Base-by-base conservation (phyloP, 2,329 filamentous ascomycete genomes). In the Aspergillus caelatus region DNA sequence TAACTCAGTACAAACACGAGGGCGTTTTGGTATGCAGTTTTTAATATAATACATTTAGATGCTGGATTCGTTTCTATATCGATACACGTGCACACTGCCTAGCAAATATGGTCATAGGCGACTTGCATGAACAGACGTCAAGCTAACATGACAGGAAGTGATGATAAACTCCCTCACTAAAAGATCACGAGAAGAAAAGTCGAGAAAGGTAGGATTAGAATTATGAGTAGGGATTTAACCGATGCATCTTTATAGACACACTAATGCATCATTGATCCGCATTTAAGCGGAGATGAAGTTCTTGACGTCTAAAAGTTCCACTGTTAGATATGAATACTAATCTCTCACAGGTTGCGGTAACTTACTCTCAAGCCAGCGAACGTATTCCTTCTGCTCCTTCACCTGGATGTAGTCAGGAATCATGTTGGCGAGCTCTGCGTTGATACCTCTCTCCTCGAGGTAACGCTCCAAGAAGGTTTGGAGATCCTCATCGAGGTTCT, bases 371-470 rank as follows among this genome's bases (percentile, higher is more conserved):
- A 99, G 83, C 95, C 96, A 99, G 69, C 86, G 83, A 66, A 96
- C 83, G 80, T 99, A 99, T 86, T 99, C 95, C 82, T 89, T 91
- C 88, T 98, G 94, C 88, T 99, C 95, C 89, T 99, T 99, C 81
- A 91, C 88, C 77, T 98, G 93, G 75, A 98, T 94, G 83, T 97
- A 99, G 79, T 98, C 94, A 43, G 94, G 93, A 52, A 96, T 90
- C 80, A 98, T 97, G 70, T 94, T 83, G 60, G 94, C 94, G 72
- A 99, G 86, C 63, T 90, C 87, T 72, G 91, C 89, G 74, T 94
- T 93, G 80, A 99, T 88, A 68, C 94, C 95, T 72, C 95, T 88
- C 86, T 97, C 95, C 80, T 97, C 93, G 67, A 99, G 87, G 83
- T 94, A 99, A 72, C 91, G 88, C 86, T 98, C 94, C 77, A 98